Evolutionary conservation across 2,329 filamentous ascomycete species (phyloP).

Genomic region (Neurospora sp.): DNA sequence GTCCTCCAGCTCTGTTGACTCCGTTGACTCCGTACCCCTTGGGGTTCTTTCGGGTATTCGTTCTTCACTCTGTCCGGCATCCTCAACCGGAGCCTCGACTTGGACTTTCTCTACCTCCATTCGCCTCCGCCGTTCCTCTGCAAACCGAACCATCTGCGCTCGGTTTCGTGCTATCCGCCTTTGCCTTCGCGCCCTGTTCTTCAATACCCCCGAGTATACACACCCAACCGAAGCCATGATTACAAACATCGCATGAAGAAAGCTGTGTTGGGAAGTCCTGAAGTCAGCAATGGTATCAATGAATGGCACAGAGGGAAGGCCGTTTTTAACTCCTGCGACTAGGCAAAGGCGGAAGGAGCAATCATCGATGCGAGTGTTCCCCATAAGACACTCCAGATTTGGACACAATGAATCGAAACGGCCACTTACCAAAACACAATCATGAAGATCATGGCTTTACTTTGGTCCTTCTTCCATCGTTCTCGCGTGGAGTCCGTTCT

Average conservation of each 20-base stretch:
- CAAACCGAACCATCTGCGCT: background rate
- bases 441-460: conserved; percentile 17
- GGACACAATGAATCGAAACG: background rate
- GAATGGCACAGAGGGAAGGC: too few species aligned
- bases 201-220: background rate
- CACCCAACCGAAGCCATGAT: background rate
- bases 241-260: background rate
- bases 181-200: background rate
- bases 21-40: background rate
- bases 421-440: conserved; percentile 12
- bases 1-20: background rate
- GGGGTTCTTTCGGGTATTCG: background rate
- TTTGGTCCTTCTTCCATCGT: conserved; percentile 11
- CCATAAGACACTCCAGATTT: background rate
- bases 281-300: background rate
- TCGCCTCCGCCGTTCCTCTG: background rate
- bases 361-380: background rate
- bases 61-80: background rate
- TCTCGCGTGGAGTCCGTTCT: background rate
- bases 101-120: background rate
- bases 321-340: too few species aligned
- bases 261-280: background rate
- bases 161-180: background rate
- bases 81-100: background rate
- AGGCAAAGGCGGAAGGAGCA: background rate